These are phyloP conservation scores for Fabrea salina DNA, from an alignment of 169 alveolate species.

Conservation along the genomic window DNA sequence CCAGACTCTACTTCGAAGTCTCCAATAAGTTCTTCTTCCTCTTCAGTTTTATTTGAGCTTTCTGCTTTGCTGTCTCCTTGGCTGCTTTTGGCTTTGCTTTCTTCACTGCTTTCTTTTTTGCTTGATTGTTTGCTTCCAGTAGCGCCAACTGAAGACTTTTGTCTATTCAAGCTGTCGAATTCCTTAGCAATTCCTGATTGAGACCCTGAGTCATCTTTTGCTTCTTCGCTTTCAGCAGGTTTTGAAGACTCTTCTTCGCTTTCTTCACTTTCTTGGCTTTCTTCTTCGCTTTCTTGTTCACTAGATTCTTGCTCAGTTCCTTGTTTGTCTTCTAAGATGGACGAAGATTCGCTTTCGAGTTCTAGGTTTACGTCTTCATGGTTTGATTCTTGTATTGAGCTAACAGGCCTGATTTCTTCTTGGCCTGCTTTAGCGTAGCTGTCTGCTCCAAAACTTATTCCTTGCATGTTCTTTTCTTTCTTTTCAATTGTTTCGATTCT, in stretches of 20 bases:
- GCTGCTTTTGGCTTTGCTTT: background rate
- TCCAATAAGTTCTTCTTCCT: conserved; percentile 15
- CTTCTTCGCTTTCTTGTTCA: too few relatives aligned
- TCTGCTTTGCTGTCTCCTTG: background rate
- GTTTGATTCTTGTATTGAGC: background rate
- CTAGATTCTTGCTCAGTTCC: too few relatives aligned
- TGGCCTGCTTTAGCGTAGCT: background rate
- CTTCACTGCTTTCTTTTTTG: background rate
- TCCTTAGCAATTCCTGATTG: too few relatives aligned
- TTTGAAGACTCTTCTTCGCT: background rate
- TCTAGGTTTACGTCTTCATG: background rate
- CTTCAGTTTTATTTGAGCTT: background rate
- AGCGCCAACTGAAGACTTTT: too few relatives aligned
- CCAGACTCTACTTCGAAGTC: background rate
- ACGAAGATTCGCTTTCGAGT: too few relatives aligned
- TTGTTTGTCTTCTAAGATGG: too few relatives aligned
- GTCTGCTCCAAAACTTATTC: too few relatives aligned
- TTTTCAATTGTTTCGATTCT: background rate
- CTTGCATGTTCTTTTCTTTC: conserved; percentile 4
- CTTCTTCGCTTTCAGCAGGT: background rate
- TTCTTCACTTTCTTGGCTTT: too few relatives aligned
- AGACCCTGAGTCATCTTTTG: too few relatives aligned
- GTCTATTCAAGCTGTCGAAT: too few relatives aligned
- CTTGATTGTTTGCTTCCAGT: too few relatives aligned
- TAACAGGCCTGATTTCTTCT: conserved; percentile 11